Evolutionary conservation across 73 alveolate species (phyloP).

Genomic region (Paramecium sexaurelia): DNA sequence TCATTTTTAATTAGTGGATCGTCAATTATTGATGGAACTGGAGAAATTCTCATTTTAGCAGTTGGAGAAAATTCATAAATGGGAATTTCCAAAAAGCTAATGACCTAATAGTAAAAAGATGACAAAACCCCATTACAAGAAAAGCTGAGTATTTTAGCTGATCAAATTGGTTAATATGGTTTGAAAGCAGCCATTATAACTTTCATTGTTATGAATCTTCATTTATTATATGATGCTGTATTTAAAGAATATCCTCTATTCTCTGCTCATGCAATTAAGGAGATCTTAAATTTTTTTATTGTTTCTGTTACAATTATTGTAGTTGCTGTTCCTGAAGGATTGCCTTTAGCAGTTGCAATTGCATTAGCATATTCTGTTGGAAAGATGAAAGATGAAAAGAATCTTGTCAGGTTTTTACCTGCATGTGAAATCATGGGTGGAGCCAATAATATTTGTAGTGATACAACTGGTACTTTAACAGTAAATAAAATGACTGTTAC

Average conservation of each 20-base stretch:
- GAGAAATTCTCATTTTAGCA: slow-evolving; percentile 88
- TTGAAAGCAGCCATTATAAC: slow-evolving; percentile 83
- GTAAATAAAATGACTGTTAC: slow-evolving; percentile 92
- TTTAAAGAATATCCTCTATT: slow-evolving; percentile 71
- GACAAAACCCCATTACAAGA: slow-evolving; percentile 92
- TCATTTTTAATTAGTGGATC: slow-evolving; percentile 93
- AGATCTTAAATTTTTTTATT: slow-evolving; percentile 83
- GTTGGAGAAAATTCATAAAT: slow-evolving; percentile 90
- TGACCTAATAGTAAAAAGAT: slow-evolving; percentile 75
- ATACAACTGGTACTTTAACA: slow-evolving; percentile 97
- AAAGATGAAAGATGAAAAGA: slow-evolving; percentile 94
- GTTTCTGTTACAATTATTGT: slow-evolving; percentile 94
- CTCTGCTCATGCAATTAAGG: slow-evolving; percentile 77
- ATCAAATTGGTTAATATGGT: slow-evolving; percentile 91
- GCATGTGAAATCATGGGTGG: slow-evolving; percentile 98
- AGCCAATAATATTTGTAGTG: slow-evolving; percentile 94
- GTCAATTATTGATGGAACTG: slow-evolving; percentile 87
- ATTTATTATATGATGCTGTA: slow-evolving; percentile 71
- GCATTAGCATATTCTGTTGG: slow-evolving; percentile 91
- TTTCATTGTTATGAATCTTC: slow-evolving; percentile 80
- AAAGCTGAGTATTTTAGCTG: slow-evolving; percentile 89
- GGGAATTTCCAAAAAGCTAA: slow-evolving; percentile 80
- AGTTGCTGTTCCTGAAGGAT: slow-evolving; percentile 98
- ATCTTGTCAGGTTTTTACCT: slow-evolving; percentile 91
- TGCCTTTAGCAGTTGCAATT: slow-evolving; percentile 96